A percentile compares a stretch with the other conserved stretches of the same genome.
These are phyloP conservation scores for Beta macrorhiza DNA, from an alignment of 179 eudicot genomes.

Conservation along the genomic window DNA sequence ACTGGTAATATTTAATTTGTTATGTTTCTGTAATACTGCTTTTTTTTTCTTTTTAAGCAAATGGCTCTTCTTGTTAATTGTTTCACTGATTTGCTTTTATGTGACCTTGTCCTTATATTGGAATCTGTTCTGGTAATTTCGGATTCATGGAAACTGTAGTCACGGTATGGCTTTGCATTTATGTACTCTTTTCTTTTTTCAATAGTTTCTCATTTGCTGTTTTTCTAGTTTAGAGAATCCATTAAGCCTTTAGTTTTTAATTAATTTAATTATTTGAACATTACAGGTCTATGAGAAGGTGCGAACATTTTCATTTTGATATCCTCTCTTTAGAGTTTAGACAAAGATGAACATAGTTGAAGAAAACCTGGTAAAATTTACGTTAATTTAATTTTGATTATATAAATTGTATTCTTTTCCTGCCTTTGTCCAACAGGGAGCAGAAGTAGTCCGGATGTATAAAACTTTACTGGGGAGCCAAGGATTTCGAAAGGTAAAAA, in stretches of 20 bases:
- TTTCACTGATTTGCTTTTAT: slow-evolving; percentile 7
- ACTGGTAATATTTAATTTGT: slow-evolving; percentile 54
- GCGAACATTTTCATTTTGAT: slow-evolving; percentile 7
- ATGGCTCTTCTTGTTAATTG: slow-evolving; percentile 3
- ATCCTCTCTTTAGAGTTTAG: slow-evolving; percentile 1
- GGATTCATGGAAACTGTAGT: slow-evolving; percentile 32
- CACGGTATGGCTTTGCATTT: slow-evolving; percentile 38
- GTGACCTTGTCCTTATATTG: not conserved
- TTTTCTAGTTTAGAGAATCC: not conserved
- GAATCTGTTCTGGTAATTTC: slow-evolving; percentile 13
- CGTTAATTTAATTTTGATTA: slow-evolving; percentile 3
- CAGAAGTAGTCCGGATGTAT: slow-evolving; percentile 99
- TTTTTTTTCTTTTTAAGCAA: not conserved
- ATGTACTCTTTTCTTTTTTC: not conserved
- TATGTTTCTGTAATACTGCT: not conserved
- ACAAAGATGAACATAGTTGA: not conserved
- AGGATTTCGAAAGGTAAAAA: slow-evolving; percentile 80
- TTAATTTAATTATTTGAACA: slow-evolving; percentile 7
- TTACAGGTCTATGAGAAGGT: slow-evolving; percentile 96
- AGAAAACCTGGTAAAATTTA: not conserved
- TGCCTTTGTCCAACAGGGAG: slow-evolving; percentile 54
- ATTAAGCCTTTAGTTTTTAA: not conserved
- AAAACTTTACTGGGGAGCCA: slow-evolving; percentile 83
- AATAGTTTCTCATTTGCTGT: not conserved
- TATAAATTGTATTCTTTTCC: slow-evolving; percentile 10